Evolutionary conservation across 2,329 filamentous ascomycete species (phyloP), one percentile per base, ranked within the genome.

Genomic region (Calonectria henricotiae): DNA sequence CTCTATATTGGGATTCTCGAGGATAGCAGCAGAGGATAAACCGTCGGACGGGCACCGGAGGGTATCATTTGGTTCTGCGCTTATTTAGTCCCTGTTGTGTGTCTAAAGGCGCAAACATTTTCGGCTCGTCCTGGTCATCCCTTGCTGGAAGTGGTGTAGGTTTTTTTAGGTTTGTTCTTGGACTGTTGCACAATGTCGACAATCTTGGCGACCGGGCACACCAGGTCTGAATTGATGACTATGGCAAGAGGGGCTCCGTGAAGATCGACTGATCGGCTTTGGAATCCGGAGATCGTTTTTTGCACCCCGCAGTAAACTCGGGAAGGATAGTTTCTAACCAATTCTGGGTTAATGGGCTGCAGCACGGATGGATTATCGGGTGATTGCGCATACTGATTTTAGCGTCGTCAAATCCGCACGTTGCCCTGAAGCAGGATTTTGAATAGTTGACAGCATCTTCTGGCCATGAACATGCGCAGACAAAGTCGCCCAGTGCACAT

Each of bases 401-500:
- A n/a, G 35, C 32, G 23, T 58, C 51, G 20, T 39, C 6, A 30
- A 39, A 37, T 15, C 51, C 51, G 20, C 51, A 58, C 11, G 51
- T 58, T 12, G 51, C 17, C 32, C 35, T 58, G 51, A 58, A 58
- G 35, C 51, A 58, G 20, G 51, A 39, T 39, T 37, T 39, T 7
- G 51, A 58, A 25, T 58, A 39, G 12, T 32, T 12, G 32, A 58
- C 51, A 11, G 23, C 20, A 2, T 20, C 32, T 3, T 23, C 51
- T 4, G 51, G n/a, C 12, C 35, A 23, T n/a, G 20, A 20, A 9
- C 51, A 58, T 5, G 37, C 23, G 4, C 51, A 58, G n/a, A 58
- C 51, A 58, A 58, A 58, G 15, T 58, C 51, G 20, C 51, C 51
- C 51, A 58, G 32, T 1, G 51, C 51, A 17, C 51, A 58, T 4